Evolutionary conservation across 805 yeast genomes (phyloP), one percentile per base, ranked within the genome.

Genomic region (Candida maesae): DNA sequence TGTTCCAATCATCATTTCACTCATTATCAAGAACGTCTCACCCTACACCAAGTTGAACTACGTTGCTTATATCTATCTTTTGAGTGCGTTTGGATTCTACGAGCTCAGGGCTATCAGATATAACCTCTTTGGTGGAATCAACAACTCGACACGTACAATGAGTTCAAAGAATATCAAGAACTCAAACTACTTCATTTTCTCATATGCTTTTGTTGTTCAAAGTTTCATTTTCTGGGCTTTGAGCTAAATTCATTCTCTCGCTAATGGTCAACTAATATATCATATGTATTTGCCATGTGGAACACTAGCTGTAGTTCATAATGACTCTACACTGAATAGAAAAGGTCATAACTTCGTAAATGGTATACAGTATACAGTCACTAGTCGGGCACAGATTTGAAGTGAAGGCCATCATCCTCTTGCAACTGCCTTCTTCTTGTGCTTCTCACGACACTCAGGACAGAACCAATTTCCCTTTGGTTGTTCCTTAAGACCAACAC

Each of bases 381-480:
- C n/a, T n/a, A n/a, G n/a, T n/a, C n/a, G n/a, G n/a, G n/a, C n/a
- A n/a, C n/a, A n/a, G n/a, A n/a, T n/a, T n/a, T n/a, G n/a, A n/a
- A n/a, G n/a, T n/a, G n/a, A n/a, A n/a, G n/a, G n/a, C n/a, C n/a
- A n/a, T n/a, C 15, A 26, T 12, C 31, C 8, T 28, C 31, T 28
- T 14, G 19, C n/a, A 15, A 17, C 15, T 34, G 54, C 48, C 45
- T 57, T 54, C 42, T 52, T 51, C 45, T 57, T 52, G 33, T 51
- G 46, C 28, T 56, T 52, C 36, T 51, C 34, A 64, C 61, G 63
- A 68, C 98, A 90, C 39, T 81, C 84, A 0, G 96, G 87, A 66
- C 99, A 91, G 60, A 79, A 90, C 99, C 99, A 91, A 35, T 84
- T 83, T 15, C 93, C 95, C 55, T 80, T 79, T 3, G 98, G 98